phyloP scores from a whole-genome alignment of 2,329 filamentous ascomycete species.

The Fusarium ramigenum region DNA sequence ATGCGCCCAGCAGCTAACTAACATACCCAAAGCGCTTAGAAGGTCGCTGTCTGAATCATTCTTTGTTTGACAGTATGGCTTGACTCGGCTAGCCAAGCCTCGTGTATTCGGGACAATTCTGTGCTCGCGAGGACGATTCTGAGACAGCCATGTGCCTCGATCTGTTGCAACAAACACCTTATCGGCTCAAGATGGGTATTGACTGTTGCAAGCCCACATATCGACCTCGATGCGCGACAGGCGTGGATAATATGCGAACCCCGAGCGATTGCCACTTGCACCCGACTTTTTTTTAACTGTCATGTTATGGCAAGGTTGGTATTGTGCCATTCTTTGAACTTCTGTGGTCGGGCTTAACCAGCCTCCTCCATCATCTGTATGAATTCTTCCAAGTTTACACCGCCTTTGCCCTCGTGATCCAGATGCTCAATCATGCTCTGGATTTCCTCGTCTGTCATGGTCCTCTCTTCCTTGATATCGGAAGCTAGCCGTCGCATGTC shows the following conservation, averaged over 20 bases:
- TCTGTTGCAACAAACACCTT: not conserved
- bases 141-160: not conserved
- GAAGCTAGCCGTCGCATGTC: slow-evolving; percentile 88
- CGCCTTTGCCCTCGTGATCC: slow-evolving; percentile 92
- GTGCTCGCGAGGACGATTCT: not conserved
- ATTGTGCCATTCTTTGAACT: not conserved
- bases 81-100: not conserved
- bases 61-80: not conserved
- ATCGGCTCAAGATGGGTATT: not conserved
- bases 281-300: not conserved
- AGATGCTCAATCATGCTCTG: slow-evolving; percentile 98
- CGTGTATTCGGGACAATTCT: not conserved
- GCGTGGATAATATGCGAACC: not conserved
- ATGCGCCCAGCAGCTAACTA: not conserved
- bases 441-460: slow-evolving; percentile 91
- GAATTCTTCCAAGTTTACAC: slow-evolving; percentile 75
- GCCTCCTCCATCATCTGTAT: slow-evolving; percentile 67
- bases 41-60: not conserved
- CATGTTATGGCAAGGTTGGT: slow-evolving; percentile 14
- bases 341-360: slow-evolving; percentile 39
- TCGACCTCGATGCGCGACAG: not conserved
- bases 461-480: slow-evolving; percentile 82
- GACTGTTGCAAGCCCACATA: not conserved
- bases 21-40: slow-evolving; percentile 3
- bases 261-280: not conserved